Conservation (phyloP, 2,329 filamentous ascomycete genomes). For the Aspergillus brasiliensis region DNA sequence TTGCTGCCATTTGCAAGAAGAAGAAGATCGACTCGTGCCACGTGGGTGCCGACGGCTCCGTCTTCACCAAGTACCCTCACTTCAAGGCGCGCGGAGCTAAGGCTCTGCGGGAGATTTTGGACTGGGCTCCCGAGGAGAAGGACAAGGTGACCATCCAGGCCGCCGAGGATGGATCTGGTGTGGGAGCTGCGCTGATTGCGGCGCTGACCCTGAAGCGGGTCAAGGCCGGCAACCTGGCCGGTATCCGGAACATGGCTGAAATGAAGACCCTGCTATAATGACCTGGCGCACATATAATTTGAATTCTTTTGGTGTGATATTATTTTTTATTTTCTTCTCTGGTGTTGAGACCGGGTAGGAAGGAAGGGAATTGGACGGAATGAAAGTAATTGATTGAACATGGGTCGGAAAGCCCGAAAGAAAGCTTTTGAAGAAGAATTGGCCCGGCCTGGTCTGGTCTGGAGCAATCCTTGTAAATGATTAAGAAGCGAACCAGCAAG, state of each 20-base stretch:
- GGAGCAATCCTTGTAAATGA: no score
- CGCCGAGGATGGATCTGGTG: slow-evolving; percentile 93
- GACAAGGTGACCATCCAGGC: slow-evolving; percentile 86
- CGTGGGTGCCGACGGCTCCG: slow-evolving; percentile 93
- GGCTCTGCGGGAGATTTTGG: slow-evolving; percentile 90
- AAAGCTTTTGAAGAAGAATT: background rate
- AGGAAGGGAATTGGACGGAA: no score
- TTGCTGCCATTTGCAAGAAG: slow-evolving; percentile 96
- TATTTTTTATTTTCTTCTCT: background rate
- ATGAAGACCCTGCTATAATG: slow-evolving; percentile 37
- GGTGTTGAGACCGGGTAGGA: background rate
- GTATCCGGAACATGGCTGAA: slow-evolving; percentile 55
- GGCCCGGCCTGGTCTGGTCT: no score
- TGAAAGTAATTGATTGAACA: background rate
- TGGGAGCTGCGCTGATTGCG: slow-evolving; percentile 94
- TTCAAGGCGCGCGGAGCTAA: slow-evolving; percentile 91
- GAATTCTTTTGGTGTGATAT: background rate
- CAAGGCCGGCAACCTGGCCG: slow-evolving; percentile 60
- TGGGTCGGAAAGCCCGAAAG: background rate
- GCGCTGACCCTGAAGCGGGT: slow-evolving; percentile 66
- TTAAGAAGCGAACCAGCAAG: background rate
- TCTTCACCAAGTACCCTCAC: slow-evolving; percentile 99
- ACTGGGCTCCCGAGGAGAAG: slow-evolving; percentile 83
- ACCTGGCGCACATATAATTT: background rate
- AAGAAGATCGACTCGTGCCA: slow-evolving; percentile 86